Percentiles rank a stretch among this genome's conserved stretches.
phyloP scores from a whole-genome alignment of 345 rosid genomes.

The Gossypium sturtianum region DNA sequence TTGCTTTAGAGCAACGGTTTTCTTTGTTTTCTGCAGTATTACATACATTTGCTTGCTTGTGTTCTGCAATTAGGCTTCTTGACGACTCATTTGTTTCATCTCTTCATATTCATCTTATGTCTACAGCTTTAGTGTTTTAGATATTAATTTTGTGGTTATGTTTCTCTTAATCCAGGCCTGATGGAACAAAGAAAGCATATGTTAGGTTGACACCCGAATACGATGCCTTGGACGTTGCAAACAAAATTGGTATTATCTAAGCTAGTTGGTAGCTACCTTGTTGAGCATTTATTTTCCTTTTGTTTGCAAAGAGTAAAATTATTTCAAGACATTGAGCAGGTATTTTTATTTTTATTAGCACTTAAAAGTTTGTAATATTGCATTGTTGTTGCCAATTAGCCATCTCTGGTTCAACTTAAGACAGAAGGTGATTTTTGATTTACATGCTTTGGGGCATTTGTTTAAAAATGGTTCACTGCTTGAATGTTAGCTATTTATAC shows the following conservation, averaged over 20 bases:
- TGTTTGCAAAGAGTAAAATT: slow-evolving; percentile 12
- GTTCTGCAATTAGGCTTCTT: background rate
- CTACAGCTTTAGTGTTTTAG: background rate
- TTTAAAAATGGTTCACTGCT: background rate
- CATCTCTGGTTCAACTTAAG: background rate
- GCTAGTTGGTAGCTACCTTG: background rate
- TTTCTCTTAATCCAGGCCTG: slow-evolving; percentile 49
- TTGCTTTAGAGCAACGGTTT: background rate
- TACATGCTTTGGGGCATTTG: background rate
- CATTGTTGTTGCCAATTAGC: background rate
- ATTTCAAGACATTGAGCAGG: slow-evolving; percentile 4
- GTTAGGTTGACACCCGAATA: slow-evolving; percentile 87
- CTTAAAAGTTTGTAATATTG: background rate
- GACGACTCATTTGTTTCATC: background rate
- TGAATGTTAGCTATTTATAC: background rate
- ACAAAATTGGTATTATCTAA: slow-evolving; percentile 91
- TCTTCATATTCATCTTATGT: background rate
- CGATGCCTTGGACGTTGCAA: slow-evolving; percentile 94
- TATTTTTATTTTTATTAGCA: background rate
- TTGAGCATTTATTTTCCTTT: slow-evolving; percentile 5
- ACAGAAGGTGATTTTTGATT: background rate
- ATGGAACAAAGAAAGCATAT: slow-evolving; percentile 89
- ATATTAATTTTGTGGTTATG: background rate
- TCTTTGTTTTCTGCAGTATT: background rate
- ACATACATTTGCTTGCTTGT: background rate